A percentile compares a stretch with the other conserved stretches of the same genome.
These are phyloP conservation scores for Chrysoporthe deuterocubensis DNA, from an alignment of 2,329 filamentous ascomycete genomes.

Conservation along the genomic window DNA sequence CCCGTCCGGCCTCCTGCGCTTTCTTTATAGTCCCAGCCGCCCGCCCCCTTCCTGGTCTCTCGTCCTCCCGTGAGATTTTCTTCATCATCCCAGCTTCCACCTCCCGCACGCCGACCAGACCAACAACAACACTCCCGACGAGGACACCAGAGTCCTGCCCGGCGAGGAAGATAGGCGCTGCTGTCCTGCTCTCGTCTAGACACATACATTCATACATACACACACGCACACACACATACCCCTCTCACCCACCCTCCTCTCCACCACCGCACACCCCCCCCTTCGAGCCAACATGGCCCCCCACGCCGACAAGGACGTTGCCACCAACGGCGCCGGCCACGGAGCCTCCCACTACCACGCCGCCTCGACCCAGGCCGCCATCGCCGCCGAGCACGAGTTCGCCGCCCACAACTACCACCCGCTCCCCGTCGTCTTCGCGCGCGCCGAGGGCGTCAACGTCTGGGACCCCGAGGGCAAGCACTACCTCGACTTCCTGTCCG, in stretches of 20 bases:
- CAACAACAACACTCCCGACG: not conserved
- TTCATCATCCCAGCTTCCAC: not conserved
- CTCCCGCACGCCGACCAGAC: not conserved
- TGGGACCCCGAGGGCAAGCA: constrained; percentile 97
- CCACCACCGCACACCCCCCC: not conserved
- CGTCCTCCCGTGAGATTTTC: not conserved
- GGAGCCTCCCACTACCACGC: constrained; percentile 66
- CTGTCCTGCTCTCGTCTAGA: no score
- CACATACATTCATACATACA: not conserved
- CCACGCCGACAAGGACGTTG: constrained; percentile 54
- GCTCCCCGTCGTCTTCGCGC: constrained; percentile 88
- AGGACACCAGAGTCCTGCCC: not conserved
- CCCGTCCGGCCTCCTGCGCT: not conserved
- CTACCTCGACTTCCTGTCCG: constrained; percentile 97
- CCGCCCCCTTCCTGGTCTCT: constrained; percentile 9
- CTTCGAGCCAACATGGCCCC: constrained; percentile 55
- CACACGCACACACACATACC: not conserved
- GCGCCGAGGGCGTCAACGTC: constrained; percentile 82
- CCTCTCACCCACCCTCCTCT: not conserved
- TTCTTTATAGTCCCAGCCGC: constrained; percentile 18
- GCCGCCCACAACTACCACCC: constrained; percentile 99
- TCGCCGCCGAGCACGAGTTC: constrained; percentile 78
- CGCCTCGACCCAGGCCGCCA: constrained; percentile 77
- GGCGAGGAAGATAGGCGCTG: not conserved
- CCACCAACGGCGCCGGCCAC: constrained; percentile 40